Evolutionary conservation across 306 rosid species (phyloP).

Genomic region (Benincasa hispida): DNA sequence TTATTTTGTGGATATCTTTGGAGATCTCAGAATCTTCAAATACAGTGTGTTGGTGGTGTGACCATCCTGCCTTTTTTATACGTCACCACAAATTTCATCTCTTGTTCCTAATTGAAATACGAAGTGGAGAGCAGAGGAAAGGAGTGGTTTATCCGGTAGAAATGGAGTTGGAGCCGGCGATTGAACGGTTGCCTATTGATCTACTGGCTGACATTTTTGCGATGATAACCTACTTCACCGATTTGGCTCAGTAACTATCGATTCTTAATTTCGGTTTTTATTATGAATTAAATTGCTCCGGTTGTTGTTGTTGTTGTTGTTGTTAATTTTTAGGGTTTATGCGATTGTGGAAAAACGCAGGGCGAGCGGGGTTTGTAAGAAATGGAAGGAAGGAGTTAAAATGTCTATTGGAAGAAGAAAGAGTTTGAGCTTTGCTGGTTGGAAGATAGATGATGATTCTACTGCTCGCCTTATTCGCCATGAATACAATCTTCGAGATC

Average conservation of each 20-base stretch:
- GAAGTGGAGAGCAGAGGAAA: not conserved
- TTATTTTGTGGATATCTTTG: not conserved
- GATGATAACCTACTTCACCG: constrained; percentile 55
- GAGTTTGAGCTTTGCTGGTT: constrained; percentile 68
- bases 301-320: not conserved
- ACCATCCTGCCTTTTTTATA: not conserved
- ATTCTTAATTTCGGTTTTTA: not conserved
- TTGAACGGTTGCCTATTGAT: constrained; percentile 77
- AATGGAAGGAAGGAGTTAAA: constrained; percentile 77
- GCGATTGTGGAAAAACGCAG: constrained; percentile 13
- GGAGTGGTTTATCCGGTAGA: not conserved
- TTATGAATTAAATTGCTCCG: not conserved
- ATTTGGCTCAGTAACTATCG: constrained; percentile 71
- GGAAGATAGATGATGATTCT: constrained; percentile 86
- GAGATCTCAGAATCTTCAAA: not conserved
- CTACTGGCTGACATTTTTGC: constrained; percentile 59
- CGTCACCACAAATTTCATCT: not conserved
- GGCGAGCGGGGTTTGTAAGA: constrained; percentile 79
- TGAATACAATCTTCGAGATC: constrained; percentile 65
- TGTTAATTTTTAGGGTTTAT: not conserved
- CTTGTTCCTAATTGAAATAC: not conserved
- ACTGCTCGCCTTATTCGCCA: constrained; percentile 58
- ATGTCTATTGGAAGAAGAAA: constrained; percentile 54
- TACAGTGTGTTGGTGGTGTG: too few species aligned
- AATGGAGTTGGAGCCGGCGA: constrained; percentile 44